Evolutionary conservation across 257 asterid species (phyloP).

Genomic region (Galeopsis tetrahit): DNA sequence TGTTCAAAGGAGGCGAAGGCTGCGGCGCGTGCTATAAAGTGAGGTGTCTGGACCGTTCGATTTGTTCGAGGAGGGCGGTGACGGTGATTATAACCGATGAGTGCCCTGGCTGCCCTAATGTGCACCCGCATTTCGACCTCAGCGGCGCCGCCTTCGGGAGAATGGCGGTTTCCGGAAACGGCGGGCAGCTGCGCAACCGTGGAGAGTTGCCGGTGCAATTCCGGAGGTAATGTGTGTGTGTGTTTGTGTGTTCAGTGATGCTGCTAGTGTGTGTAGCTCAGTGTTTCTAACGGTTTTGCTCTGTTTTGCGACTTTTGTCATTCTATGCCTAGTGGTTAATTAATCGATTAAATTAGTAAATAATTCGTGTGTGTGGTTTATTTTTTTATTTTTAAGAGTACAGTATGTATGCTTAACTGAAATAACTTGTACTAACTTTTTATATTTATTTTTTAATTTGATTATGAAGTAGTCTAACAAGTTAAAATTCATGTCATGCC

Average conservation of each 20-base stretch:
- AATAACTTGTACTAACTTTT: too few relatives aligned
- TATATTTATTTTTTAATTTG: too few relatives aligned
- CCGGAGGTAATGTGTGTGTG: conserved; percentile 60
- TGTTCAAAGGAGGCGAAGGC: conserved; percentile 89
- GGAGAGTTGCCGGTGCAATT: conserved; percentile 75
- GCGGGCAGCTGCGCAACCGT: conserved; percentile 82
- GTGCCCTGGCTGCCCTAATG: conserved; percentile 86
- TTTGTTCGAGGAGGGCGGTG: conserved; percentile 88
- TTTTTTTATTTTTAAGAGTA: too few relatives aligned
- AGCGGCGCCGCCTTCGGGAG: conserved; percentile 97
- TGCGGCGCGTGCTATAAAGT: conserved; percentile 98
- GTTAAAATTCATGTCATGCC: neutral
- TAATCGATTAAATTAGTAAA: neutral
- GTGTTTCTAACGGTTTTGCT: conserved; percentile 53
- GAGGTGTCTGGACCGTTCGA: conserved; percentile 75
- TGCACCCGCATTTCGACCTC: conserved; percentile 76
- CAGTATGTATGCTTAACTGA: too few relatives aligned
- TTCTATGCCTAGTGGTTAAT: conserved; percentile 28
- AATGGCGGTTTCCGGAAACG: conserved; percentile 78
- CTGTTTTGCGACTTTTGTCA: conserved; percentile 44
- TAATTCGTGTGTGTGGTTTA: too few relatives aligned
- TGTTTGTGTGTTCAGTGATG: neutral
- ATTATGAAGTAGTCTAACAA: neutral
- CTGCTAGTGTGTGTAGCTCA: neutral
- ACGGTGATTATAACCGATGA: conserved; percentile 93